Base-by-base conservation (phyloP, 2,329 filamentous ascomycete species). In the Fusarium drepaniforme region DNA sequence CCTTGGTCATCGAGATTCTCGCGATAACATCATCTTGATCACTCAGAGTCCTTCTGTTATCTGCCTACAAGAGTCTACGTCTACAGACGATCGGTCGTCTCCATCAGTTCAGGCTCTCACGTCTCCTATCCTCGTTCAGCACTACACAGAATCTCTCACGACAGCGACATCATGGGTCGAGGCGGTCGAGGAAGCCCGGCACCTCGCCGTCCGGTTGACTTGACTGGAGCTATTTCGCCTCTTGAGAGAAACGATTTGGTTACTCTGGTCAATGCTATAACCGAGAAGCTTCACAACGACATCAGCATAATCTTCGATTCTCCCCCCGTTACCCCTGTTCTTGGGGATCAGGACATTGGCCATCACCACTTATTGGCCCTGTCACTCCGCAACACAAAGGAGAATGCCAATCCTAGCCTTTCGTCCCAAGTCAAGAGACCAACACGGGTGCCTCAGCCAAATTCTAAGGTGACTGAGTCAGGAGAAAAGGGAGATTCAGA, bases 241-340 rank as follows among this genome's bases (percentile, higher is more conserved):
- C 82, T 85, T 3, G 88, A 91, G 77, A 87, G 85, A 75, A 83
- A 83, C 37, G 89, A 91, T 67, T 80, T 92, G 46, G 81, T 84
- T n/a, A 82, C 84, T 5, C 84, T 92, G 15, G 81, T 90, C 67
- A 84, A 80, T 30, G 84, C 85, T 56, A 88, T 91, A 71, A 88
- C 87, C 40, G 89, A 91, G 59, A 84, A 84, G 42, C 89, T 92
- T 84, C 85, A 88, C 66, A 85, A 85, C 62, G 85, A 89, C 46
- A 84, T 91, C 68, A 83, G 80, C 71, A 84, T 85, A 62, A 85
- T 86, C 68, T 91, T 92, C 73, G 88, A 90, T 73, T 84, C 83
- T 8, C 83, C 86, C 25, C 81, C 82, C 18, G 78, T 80, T 38
- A 79, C 81, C 9, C 81, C 83, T 23, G 74, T 82, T 42, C 66